Evolutionary conservation across 192 early-diverging fungal species (phyloP).

Genomic region (Coemansia asiatica): DNA sequence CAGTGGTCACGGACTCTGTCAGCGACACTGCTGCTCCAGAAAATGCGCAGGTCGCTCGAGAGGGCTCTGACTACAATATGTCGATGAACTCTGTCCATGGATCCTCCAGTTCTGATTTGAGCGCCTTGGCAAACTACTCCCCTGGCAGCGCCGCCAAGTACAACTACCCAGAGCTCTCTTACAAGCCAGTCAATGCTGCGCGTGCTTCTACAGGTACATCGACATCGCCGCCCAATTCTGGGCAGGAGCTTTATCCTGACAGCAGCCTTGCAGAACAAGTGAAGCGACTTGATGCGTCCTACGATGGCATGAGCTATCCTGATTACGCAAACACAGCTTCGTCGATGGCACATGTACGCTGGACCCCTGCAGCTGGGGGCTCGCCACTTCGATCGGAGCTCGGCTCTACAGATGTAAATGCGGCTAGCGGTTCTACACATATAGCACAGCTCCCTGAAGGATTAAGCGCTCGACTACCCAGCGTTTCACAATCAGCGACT

Average conservation of each 20-base stretch:
- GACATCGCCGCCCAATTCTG: not conserved
- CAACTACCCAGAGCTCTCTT: slow-evolving; percentile 44
- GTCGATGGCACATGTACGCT: slow-evolving; percentile 40
- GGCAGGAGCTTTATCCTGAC: not conserved
- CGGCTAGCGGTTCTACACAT: not conserved
- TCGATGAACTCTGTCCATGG: slow-evolving; percentile 22
- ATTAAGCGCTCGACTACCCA: not conserved
- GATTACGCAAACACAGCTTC: slow-evolving; percentile 23
- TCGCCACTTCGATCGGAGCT: slow-evolving; percentile 47
- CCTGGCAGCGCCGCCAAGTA: slow-evolving; percentile 19
- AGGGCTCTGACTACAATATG: slow-evolving; percentile 17
- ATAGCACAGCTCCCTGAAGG: not conserved
- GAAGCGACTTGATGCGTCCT: not conserved
- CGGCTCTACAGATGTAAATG: not conserved
- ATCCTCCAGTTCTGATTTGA: slow-evolving; percentile 18
- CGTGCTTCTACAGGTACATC: slow-evolving; percentile 8
- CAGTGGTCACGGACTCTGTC: slow-evolving; percentile 14
- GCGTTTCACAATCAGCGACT: not conserved
- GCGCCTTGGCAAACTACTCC: slow-evolving; percentile 10
- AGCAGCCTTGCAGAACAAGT: slow-evolving; percentile 5
- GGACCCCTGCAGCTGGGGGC: slow-evolving; percentile 34
- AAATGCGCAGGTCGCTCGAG: slow-evolving; percentile 5
- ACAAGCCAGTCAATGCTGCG: slow-evolving; percentile 12
- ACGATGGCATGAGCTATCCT: slow-evolving; percentile 3
- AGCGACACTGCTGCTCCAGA: slow-evolving; percentile 10